Conservation (phyloP, 2,329 filamentous ascomycete species). For the Phyllosticta citrichinensis region DNA sequence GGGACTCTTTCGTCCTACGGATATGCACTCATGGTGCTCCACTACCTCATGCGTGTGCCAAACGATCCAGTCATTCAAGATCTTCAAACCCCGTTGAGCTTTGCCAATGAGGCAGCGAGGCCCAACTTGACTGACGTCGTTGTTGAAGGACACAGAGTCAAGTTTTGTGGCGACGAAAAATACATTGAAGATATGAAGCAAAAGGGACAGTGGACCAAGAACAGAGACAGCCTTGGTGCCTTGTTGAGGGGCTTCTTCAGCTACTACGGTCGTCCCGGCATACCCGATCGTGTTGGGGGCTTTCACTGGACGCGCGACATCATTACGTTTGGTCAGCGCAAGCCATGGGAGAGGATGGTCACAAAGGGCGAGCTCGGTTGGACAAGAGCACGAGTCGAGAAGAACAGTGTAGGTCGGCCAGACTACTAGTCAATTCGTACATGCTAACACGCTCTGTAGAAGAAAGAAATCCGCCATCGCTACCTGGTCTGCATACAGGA, state of each 20-base stretch:
- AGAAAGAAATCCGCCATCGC: conserved; percentile 64
- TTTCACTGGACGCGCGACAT: conserved; percentile 79
- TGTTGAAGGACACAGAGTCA: conserved; percentile 59
- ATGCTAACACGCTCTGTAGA: conserved; percentile 7
- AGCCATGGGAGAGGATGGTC: conserved; percentile 53
- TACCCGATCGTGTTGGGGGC: conserved; percentile 35
- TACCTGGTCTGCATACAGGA: conserved; percentile 88
- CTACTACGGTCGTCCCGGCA: conserved; percentile 61
- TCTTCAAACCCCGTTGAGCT: conserved; percentile 46
- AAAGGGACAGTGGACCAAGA: conserved; percentile 52
- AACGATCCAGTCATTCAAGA: conserved; percentile 77
- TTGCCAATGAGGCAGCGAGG: background rate
- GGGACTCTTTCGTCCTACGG: conserved; percentile 85
- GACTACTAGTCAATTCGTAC: conserved; percentile 4
- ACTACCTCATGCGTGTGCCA: conserved; percentile 77
- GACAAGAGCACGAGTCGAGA: conserved; percentile 66
- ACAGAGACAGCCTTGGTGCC: conserved; percentile 57
- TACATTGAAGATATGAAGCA: conserved; percentile 55
- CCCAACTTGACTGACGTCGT: conserved; percentile 23
- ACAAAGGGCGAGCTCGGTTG: conserved; percentile 73
- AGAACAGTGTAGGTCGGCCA: conserved; percentile 30
- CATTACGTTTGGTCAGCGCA: conserved; percentile 56
- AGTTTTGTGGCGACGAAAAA: conserved; percentile 67
- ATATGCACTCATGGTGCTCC: conserved; percentile 84
- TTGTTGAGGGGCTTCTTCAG: conserved; percentile 79